Conservation (phyloP, 2,329 filamentous ascomycete genomes). For the Alternaria sp. region DNA sequence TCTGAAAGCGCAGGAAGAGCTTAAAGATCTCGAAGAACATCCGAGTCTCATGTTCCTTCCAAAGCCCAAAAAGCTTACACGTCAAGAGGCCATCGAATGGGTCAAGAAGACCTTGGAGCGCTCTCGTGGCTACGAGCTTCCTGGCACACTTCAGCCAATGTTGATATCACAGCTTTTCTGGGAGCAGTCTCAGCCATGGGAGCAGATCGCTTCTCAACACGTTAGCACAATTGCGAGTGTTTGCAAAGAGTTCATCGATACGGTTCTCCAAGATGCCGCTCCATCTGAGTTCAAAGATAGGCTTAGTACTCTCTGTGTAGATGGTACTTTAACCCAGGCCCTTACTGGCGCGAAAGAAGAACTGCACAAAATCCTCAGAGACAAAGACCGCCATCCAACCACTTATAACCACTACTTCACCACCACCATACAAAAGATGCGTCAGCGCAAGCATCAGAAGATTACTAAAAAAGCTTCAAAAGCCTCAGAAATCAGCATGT, state of each 20-base stretch:
- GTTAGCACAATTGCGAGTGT: slow-evolving; percentile 51
- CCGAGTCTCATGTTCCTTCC: too few species aligned
- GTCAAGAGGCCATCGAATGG: too few species aligned
- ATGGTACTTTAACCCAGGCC: slow-evolving; percentile 53
- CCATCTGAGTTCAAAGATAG: slow-evolving; percentile 52
- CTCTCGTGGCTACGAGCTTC: too few species aligned
- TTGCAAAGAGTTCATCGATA: too few species aligned
- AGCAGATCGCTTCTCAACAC: slow-evolving; percentile 36
- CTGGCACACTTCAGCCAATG: slow-evolving; percentile 68
- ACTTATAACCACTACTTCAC: slow-evolving; percentile 62
- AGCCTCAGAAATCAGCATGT: not conserved
- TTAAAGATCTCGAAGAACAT: too few species aligned
- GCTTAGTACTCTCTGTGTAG: slow-evolving; percentile 52
- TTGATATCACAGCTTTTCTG: slow-evolving; percentile 68
- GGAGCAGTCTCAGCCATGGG: slow-evolving; percentile 67
- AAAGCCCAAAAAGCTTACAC: too few species aligned
- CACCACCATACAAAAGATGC: slow-evolving; percentile 30
- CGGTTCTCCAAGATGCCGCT: too few species aligned
- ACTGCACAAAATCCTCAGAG: slow-evolving; percentile 57
- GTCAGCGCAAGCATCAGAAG: slow-evolving; percentile 21
- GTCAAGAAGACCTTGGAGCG: too few species aligned
- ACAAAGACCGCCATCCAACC: slow-evolving; percentile 60
- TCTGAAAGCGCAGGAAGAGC: too few species aligned
- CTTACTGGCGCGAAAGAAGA: slow-evolving; percentile 50
- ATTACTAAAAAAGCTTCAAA: not conserved